phyloP scores from a whole-genome alignment of 2,329 filamentous ascomycete species.

The Fusarium floridanum region DNA sequence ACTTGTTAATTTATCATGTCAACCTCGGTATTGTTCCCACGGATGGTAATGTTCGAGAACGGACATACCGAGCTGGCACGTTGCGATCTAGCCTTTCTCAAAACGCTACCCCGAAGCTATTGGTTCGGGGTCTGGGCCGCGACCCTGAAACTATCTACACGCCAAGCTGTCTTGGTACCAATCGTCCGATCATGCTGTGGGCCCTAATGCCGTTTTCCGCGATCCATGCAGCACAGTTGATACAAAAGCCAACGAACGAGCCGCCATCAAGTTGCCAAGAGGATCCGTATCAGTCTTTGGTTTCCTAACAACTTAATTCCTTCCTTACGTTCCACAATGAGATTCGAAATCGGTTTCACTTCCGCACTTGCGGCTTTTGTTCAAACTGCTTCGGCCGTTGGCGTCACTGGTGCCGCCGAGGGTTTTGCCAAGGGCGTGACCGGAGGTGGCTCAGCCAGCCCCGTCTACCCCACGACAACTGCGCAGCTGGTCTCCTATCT shows the following conservation, averaged over 20 bases:
- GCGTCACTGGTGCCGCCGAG: neutral
- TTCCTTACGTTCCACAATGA: neutral
- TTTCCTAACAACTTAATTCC: neutral
- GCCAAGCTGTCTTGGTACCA: neutral
- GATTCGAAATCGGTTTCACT: neutral
- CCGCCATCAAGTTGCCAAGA: neutral
- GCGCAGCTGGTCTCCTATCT: neutral
- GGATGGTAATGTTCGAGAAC: neutral
- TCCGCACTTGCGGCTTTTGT: neutral
- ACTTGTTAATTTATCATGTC: neutral
- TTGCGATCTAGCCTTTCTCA: neutral
- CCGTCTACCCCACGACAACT: neutral
- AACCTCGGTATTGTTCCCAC: neutral
- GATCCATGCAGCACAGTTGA: neutral
- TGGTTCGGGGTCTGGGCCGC: neutral
- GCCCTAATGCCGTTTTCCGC: neutral
- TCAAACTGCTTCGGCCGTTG: neutral
- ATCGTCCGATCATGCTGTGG: neutral
- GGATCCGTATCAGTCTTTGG: neutral
- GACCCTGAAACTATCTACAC: neutral
- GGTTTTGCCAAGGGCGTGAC: neutral
- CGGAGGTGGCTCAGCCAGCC: neutral
- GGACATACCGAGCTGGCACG: neutral
- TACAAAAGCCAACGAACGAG: neutral
- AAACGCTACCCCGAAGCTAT: neutral